Evolutionary conservation across 1,284 basidiomycete species (phyloP).

Genomic region (Ustilago crameri): DNA sequence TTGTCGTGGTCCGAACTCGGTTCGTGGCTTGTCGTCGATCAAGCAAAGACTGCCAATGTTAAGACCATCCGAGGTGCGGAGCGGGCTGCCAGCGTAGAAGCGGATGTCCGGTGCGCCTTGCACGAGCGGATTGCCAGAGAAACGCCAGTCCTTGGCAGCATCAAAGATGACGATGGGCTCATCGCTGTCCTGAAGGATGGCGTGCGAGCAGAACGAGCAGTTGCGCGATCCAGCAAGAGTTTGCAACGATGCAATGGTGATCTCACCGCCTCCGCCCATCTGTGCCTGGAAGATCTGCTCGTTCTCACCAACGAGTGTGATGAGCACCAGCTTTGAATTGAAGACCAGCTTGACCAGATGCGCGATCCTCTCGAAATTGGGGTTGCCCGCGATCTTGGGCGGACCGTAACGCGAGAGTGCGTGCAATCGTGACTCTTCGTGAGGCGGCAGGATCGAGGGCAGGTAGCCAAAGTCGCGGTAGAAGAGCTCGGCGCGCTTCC

Average conservation of each 20-base stretch:
- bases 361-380: slow-evolving; percentile 92
- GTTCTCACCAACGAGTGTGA: slow-evolving; percentile 82
- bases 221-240: slow-evolving; percentile 72
- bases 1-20: slow-evolving; percentile 87
- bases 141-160: slow-evolving; percentile 85
- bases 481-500: slow-evolving; percentile 57
- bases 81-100: slow-evolving; percentile 90
- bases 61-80: slow-evolving; percentile 86
- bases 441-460: slow-evolving; percentile 58
- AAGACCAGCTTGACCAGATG: slow-evolving; percentile 89
- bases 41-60: slow-evolving; percentile 90
- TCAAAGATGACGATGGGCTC: slow-evolving; percentile 90
- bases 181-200: slow-evolving; percentile 84
- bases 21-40: slow-evolving; percentile 83
- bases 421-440: slow-evolving; percentile 53
- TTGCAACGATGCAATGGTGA: slow-evolving; percentile 38
- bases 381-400: slow-evolving; percentile 74
- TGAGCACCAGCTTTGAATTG: slow-evolving; percentile 83
- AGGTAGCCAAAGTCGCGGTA: slow-evolving; percentile 60
- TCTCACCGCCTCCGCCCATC: slow-evolving; percentile 72
- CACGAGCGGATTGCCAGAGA: slow-evolving; percentile 82
- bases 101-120: slow-evolving; percentile 76
- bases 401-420: slow-evolving; percentile 61
- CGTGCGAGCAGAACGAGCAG: slow-evolving; percentile 82
- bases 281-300: slow-evolving; percentile 87